phyloP scores from a whole-genome alignment of 129 eudicot species.

The Mikania micrantha region DNA sequence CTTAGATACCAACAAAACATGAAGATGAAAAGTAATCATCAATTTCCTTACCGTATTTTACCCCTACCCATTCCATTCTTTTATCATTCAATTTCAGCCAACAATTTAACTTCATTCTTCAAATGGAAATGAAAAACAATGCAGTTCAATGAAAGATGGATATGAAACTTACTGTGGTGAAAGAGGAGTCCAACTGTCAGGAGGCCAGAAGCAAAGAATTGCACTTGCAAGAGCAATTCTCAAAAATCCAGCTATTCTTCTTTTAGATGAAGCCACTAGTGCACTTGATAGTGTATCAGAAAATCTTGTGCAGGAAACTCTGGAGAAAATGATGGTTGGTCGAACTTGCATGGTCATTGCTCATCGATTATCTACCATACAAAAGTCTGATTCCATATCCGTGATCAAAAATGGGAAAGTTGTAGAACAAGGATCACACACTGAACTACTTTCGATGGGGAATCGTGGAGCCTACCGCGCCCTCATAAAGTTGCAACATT shows the following conservation, averaged over 20 bases:
- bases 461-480: slow-evolving; percentile 42
- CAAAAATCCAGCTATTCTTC: slow-evolving; percentile 58
- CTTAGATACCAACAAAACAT: not conserved
- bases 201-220: slow-evolving; percentile 68
- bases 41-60: too few species aligned
- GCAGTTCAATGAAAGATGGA: slow-evolving; percentile 66
- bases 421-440: slow-evolving; percentile 63
- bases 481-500: slow-evolving; percentile 46
- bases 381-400: slow-evolving; percentile 47
- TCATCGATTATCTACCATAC: slow-evolving; percentile 62
- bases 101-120: not conserved
- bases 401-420: slow-evolving; percentile 62
- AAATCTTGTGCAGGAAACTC: slow-evolving; percentile 54
- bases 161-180: slow-evolving; percentile 69
- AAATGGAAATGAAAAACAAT: not conserved
- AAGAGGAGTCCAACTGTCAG: slow-evolving; percentile 67
- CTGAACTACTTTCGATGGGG: slow-evolving; percentile 44
- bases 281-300: slow-evolving; percentile 67
- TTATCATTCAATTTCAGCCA: too few species aligned
- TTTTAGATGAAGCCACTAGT: slow-evolving; percentile 66
- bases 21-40: too few species aligned
- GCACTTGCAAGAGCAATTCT: slow-evolving; percentile 70
- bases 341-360: slow-evolving; percentile 63
- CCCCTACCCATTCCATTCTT: too few species aligned
- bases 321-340: slow-evolving; percentile 63